phyloP scores from a whole-genome alignment of 352 stramenopile genomes.

The Pythium folliculosum region DNA sequence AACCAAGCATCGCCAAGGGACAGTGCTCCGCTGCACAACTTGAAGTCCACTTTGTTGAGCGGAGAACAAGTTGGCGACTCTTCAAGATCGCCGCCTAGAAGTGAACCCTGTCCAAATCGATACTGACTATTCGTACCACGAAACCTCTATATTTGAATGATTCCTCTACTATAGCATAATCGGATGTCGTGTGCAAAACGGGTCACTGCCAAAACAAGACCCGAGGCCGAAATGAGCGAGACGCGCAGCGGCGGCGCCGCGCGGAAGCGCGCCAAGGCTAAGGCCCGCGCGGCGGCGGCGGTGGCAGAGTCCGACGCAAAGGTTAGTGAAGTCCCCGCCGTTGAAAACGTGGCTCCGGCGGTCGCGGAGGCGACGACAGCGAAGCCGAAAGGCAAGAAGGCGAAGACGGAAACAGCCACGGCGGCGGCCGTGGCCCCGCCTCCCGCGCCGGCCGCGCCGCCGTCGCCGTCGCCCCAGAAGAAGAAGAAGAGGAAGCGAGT shows the following conservation, averaged over 20 bases:
- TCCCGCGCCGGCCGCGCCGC: background rate
- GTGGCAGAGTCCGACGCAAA: background rate
- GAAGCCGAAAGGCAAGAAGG: conserved; percentile 15
- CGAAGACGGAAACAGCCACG: conserved; percentile 12
- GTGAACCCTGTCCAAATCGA: conserved; percentile 19
- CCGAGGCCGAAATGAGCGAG: conserved; percentile 19
- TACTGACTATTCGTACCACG: background rate
- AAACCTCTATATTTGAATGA: background rate
- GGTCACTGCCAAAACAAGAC: background rate
- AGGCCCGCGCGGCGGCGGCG: conserved; percentile 6
- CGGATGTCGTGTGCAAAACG: background rate
- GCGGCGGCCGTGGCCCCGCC: background rate
- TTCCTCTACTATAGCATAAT: conserved; percentile 13
- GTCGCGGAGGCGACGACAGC: background rate
- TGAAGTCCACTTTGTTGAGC: background rate
- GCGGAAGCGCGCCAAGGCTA: conserved; percentile 15
- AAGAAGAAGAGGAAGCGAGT: conserved; percentile 26
- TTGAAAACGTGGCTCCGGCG: background rate
- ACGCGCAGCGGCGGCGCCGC: conserved; percentile 10
- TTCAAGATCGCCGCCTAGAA: conserved; percentile 18
- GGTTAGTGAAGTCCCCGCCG: background rate
- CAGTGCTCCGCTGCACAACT: too few relatives aligned
- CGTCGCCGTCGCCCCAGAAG: conserved; percentile 15
- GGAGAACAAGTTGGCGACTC: conserved; percentile 16
- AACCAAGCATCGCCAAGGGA: background rate